Percentiles rank a stretch among this genome's conserved stretches.
Conservation (phyloP, 2,329 filamentous ascomycete species). For the Coccinonectria pachysandricola region DNA sequence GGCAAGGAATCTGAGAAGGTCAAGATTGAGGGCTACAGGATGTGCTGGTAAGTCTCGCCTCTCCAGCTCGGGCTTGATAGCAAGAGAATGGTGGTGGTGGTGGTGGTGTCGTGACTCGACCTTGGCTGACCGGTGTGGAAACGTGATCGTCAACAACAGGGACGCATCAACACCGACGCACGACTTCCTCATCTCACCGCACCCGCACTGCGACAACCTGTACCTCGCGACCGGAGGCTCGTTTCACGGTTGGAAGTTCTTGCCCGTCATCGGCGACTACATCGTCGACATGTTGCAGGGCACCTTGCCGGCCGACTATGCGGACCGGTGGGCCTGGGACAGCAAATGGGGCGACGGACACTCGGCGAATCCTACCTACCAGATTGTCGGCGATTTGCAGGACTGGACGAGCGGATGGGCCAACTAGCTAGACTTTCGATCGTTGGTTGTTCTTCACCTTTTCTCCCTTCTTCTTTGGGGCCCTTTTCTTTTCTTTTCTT, state of each 20-base stretch:
- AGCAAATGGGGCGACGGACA: constrained; percentile 30
- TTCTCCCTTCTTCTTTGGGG: constrained; percentile 1
- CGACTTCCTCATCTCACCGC: constrained; percentile 49
- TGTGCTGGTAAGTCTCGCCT: constrained; percentile 32
- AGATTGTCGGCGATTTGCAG: constrained; percentile 29
- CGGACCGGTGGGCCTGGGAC: constrained; percentile 36
- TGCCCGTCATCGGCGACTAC: constrained; percentile 52
- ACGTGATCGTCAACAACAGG: constrained; percentile 35
- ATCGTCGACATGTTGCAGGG: constrained; percentile 38
- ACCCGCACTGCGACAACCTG: constrained; percentile 38
- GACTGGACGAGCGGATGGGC: constrained; percentile 25
- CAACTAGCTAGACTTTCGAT: constrained; percentile 8
- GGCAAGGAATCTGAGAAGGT: constrained; percentile 29
- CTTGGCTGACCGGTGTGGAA: constrained; percentile 12
- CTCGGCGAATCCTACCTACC: constrained; percentile 32
- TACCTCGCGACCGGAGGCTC: constrained; percentile 53
- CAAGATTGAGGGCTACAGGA: constrained; percentile 32
- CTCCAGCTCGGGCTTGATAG: not conserved
- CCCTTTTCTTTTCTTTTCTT: constrained; percentile 1
- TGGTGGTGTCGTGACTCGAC: too few species aligned
- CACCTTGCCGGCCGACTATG: constrained; percentile 27
- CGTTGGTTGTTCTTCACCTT: constrained; percentile 1
- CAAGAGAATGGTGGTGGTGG: too few species aligned
- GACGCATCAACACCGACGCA: constrained; percentile 52
- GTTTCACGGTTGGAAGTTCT: constrained; percentile 56